Evolutionary conservation across 768 basidiomycete genomes (phyloP), one percentile per base, ranked within the genome.

Genomic region (Pisolithus sp.): DNA sequence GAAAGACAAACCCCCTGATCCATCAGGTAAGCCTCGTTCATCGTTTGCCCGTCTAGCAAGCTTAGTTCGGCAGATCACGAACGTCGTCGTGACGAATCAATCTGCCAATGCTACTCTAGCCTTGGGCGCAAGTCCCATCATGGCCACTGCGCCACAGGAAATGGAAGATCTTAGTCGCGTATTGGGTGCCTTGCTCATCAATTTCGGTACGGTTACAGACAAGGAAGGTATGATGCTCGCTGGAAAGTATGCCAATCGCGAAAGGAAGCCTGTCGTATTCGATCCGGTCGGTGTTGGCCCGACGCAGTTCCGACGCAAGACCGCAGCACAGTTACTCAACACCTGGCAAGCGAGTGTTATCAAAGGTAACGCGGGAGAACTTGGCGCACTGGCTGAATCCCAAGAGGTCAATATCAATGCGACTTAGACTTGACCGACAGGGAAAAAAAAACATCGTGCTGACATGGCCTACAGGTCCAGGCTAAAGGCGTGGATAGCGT

Each of bases 281-380:
- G 94, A 96, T 63, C 94, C 94, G 2, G 94, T 97, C 10, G 94
- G 90, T 18, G 78, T 93, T 0, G 93, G 93, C 6, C 93, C 94
- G 1, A 89, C 88, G 2, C 57, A 68, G 4, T 89, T 81, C 64
- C 78, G 93, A 45, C 81, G 82, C 56, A 71, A 73, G 9, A 76
- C 74, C 12, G 57, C 60, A 15, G 46, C 64, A 82, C 89, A 82
- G 50, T 74, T 95, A 12, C 68, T 95, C 18, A 72, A 85, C 52
- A 68, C 72, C 21, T 95, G 87, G 81, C 92, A 94, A 67, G 82
- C 86, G 10, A 85, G 86, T 17, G 87, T 95, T 20, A 93, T 97
- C 68, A 97, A 97, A 68, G 93, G 93, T 4, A 96, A 97, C 62
- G 87, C 91, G 0, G 89, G 80, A 15, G 94, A 97, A 70, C 82